Percentiles rank a stretch among this genome's conserved stretches.
These are phyloP conservation scores for Neofusicoccum sp. DNA, from an alignment of 2,329 filamentous ascomycete genomes.

Conservation along the genomic window DNA sequence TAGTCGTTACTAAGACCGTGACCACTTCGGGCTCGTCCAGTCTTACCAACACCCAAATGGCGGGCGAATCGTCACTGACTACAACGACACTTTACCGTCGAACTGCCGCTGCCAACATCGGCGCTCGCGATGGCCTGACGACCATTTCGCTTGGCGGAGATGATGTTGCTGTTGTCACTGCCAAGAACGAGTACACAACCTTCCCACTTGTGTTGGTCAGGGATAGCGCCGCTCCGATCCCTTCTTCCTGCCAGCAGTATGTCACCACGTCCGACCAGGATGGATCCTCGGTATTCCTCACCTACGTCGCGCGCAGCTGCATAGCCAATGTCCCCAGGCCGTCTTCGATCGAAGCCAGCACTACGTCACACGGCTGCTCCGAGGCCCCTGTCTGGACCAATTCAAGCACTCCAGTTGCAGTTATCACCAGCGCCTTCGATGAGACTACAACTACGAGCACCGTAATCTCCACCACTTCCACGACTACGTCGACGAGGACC, in stretches of 20 bases:
- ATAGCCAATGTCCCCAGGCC: neutral
- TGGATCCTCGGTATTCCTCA: neutral
- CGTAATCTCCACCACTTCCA: neutral
- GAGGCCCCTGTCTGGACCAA: no score
- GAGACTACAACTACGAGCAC: neutral
- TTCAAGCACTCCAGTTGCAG: no score
- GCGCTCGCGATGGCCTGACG: neutral
- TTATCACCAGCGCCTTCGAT: no score
- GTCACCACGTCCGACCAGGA: neutral
- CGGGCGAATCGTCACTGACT: neutral
- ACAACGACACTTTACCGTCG: neutral
- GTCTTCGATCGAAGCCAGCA: no score
- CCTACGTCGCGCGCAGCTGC: conserved; percentile 8
- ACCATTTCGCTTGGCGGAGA: neutral
- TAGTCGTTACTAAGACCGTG: no score
- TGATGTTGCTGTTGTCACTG: neutral
- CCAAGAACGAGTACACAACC: neutral
- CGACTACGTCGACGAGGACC: neutral
- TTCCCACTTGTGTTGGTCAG: neutral
- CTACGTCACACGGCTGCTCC: no score
- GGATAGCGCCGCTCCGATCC: neutral
- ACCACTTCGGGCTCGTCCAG: no score
- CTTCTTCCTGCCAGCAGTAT: neutral
- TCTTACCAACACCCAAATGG: no score
- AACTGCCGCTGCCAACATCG: neutral